Percentiles rank a stretch among this genome's conserved stretches.
phyloP scores from a whole-genome alignment of 148 eudicot species.

The Vaccinium corymbosum region DNA sequence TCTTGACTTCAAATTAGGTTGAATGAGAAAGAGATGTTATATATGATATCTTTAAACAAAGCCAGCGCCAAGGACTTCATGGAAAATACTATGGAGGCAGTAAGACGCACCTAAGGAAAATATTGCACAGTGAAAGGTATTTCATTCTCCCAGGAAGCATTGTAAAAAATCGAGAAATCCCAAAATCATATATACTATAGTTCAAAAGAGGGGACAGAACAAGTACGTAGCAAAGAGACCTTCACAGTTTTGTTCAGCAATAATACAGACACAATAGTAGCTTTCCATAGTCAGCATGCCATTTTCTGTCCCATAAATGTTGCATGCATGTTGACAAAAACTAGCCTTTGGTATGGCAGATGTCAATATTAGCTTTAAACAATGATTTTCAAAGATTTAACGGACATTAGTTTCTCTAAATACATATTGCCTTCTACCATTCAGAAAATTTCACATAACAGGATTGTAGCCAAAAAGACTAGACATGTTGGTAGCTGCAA shows the following conservation, averaged over 20 bases:
- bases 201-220: neutral
- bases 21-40: neutral
- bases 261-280: neutral
- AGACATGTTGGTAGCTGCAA: neutral
- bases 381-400: neutral
- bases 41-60: neutral
- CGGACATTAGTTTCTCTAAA: neutral
- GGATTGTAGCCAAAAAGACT: neutral
- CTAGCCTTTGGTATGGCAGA: neutral
- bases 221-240: neutral
- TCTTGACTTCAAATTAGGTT: neutral
- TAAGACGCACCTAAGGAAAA: neutral
- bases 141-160: neutral
- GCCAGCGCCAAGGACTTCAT: neutral
- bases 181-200: neutral
- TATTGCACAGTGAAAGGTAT: neutral
- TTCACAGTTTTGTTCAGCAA: neutral
- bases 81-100: neutral
- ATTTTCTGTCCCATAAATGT: neutral
- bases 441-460: neutral
- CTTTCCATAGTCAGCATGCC: neutral
- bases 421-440: neutral
- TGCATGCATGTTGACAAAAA: slow-evolving; percentile 3
- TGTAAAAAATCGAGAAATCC: neutral
- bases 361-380: neutral